These are phyloP conservation scores for Psilocybe tampanensis DNA, from an alignment of 768 basidiomycete species.

Conservation along the genomic window DNA sequence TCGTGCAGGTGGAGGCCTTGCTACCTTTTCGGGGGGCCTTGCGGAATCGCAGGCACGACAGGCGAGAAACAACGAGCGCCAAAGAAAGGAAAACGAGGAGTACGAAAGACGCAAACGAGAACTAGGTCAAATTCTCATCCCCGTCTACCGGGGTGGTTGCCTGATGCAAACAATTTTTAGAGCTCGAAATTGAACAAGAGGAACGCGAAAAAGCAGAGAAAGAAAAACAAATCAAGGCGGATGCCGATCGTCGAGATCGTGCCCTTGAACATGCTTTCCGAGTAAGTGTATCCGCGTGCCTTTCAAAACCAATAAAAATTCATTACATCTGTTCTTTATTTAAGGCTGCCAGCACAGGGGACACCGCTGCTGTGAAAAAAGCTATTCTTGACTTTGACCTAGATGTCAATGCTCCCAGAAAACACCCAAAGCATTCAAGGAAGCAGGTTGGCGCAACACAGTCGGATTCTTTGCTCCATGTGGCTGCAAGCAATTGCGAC, in stretches of 20 bases:
- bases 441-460: slow-evolving; percentile 23
- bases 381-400: slow-evolving; percentile 30
- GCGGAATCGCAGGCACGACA: slow-evolving; percentile 23
- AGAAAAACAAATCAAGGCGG: slow-evolving; percentile 26
- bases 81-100: slow-evolving; percentile 30
- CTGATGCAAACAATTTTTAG: slow-evolving; percentile 17
- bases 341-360: slow-evolving; percentile 27
- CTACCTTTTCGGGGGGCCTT: slow-evolving; percentile 20
- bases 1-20: slow-evolving; percentile 14
- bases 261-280: slow-evolving; percentile 31
- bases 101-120: slow-evolving; percentile 34
- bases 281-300: slow-evolving; percentile 19
- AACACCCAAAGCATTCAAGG: slow-evolving; percentile 19
- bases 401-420: slow-evolving; percentile 34
- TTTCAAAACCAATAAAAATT: neutral
- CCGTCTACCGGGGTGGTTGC: neutral
- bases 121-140: slow-evolving; percentile 27
- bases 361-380: slow-evolving; percentile 26
- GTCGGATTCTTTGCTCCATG: slow-evolving; percentile 36
- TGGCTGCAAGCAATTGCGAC: slow-evolving; percentile 35
- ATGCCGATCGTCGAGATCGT: slow-evolving; percentile 23
- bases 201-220: slow-evolving; percentile 27
- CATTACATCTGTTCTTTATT: neutral
- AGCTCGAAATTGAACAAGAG: slow-evolving; percentile 35
- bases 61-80: slow-evolving; percentile 20